A percentile compares a stretch with the other conserved stretches of the same genome.
Conservation (phyloP, 2,329 filamentous ascomycete genomes). For the Chalaropsis ovoidea region DNA sequence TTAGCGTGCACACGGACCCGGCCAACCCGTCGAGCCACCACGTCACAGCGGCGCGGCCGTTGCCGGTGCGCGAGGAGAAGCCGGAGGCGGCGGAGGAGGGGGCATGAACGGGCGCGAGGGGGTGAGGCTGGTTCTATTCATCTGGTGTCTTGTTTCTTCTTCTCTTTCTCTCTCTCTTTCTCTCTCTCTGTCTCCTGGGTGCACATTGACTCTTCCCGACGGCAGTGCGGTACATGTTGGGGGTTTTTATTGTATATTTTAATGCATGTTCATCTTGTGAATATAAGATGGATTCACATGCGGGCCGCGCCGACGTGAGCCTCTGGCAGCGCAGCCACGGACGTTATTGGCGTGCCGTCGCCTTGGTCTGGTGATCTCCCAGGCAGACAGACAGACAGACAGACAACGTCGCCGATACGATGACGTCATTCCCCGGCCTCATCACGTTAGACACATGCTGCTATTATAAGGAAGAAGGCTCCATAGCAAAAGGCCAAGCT, state of each 20-base stretch:
- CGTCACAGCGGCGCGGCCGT: constrained; percentile 31
- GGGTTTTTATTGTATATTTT: not conserved
- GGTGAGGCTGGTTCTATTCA: not conserved
- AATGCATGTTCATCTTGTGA: not conserved
- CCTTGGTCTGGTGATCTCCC: too few relatives aligned
- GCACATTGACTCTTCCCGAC: not conserved
- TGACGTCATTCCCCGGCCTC: too few relatives aligned
- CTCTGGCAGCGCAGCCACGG: too few relatives aligned
- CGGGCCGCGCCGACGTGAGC: too few relatives aligned
- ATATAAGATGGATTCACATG: not conserved
- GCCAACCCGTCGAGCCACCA: constrained; percentile 34
- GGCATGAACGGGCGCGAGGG: not conserved
- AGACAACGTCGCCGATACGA: too few relatives aligned
- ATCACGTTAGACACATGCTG: too few relatives aligned
- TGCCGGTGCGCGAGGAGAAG: constrained; percentile 13
- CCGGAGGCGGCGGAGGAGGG: constrained; percentile 8
- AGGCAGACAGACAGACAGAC: too few relatives aligned
- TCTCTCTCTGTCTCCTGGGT: not conserved
- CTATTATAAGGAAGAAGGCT: not conserved
- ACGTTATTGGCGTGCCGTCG: too few relatives aligned
- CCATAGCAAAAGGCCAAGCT: not conserved
- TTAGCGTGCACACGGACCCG: constrained; percentile 46
- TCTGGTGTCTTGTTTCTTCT: not conserved
- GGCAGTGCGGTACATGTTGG: not conserved
- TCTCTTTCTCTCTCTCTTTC: not conserved